phyloP scores from a whole-genome alignment of 2,329 filamentous ascomycete genomes.

The Aureobasidium sp. region DNA sequence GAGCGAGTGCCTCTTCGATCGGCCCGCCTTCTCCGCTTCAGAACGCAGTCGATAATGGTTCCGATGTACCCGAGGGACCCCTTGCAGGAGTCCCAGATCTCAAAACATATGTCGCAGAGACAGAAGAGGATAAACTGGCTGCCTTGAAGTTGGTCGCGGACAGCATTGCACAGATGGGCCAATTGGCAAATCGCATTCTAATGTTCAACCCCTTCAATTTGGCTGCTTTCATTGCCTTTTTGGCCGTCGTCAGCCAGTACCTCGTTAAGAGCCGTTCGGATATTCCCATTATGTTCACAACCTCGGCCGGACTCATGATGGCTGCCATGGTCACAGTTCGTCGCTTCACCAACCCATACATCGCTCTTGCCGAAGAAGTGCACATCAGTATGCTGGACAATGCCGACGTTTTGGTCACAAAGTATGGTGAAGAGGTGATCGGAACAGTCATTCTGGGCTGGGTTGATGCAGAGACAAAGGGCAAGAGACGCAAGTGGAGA shows the following conservation, averaged over 20 bases:
- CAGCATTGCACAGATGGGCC: slow-evolving; percentile 74
- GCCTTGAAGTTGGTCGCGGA: slow-evolving; percentile 70
- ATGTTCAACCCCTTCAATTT: slow-evolving; percentile 53
- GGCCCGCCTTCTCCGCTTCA: slow-evolving; percentile 36
- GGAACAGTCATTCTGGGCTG: slow-evolving; percentile 64
- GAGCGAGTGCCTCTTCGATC: slow-evolving; percentile 41
- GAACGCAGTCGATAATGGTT: slow-evolving; percentile 26
- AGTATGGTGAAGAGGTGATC: slow-evolving; percentile 61
- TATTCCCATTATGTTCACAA: slow-evolving; percentile 48
- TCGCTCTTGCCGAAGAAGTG: slow-evolving; percentile 54
- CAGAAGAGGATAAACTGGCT: slow-evolving; percentile 54
- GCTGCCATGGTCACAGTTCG: slow-evolving; percentile 56
- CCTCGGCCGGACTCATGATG: slow-evolving; percentile 56
- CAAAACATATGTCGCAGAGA: slow-evolving; percentile 47
- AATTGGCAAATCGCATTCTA: slow-evolving; percentile 56
- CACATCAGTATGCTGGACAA: slow-evolving; percentile 56
- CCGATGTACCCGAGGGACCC: slow-evolving; percentile 29
- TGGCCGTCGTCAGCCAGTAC: slow-evolving; percentile 34
- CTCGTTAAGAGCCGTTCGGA: slow-evolving; percentile 39
- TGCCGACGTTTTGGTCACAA: slow-evolving; percentile 50
- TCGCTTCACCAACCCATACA: slow-evolving; percentile 55
- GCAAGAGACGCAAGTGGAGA: slow-evolving; percentile 47
- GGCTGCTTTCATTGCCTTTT: slow-evolving; percentile 30
- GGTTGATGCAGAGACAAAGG: slow-evolving; percentile 43
- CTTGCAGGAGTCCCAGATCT: slow-evolving; percentile 57